A percentile compares a stretch with the other conserved stretches of the same genome.
Evolutionary conservation across 139 green algal species (phyloP).

Genomic region (Nannochloris sp.): DNA sequence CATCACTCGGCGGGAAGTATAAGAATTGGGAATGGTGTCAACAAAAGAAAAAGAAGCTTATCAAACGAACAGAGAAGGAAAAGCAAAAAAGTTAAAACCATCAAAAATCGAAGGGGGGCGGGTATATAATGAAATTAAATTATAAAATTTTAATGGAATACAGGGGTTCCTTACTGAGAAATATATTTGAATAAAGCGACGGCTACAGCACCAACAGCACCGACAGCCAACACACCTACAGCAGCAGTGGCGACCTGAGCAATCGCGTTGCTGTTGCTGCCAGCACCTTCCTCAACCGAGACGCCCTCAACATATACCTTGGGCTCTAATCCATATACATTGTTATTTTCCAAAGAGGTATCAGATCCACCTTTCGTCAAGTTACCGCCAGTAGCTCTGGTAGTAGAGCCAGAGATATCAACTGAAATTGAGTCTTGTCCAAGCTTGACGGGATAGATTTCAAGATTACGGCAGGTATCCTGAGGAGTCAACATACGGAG

Average conservation of each 20-base stretch:
- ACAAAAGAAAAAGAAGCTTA: too few relatives aligned
- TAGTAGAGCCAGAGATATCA: slow-evolving; percentile 36
- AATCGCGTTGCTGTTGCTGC: slow-evolving; percentile 13
- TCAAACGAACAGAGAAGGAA: too few relatives aligned
- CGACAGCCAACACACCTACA: slow-evolving; percentile 11
- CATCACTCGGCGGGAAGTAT: too few relatives aligned
- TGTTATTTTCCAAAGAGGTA: slow-evolving; percentile 89
- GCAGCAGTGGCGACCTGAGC: slow-evolving; percentile 13
- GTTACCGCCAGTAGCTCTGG: neutral
- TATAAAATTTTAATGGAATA: too few relatives aligned
- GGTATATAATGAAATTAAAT: too few relatives aligned
- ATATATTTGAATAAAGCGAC: slow-evolving; percentile 11
- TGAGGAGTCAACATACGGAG: slow-evolving; percentile 73
- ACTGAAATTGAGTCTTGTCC: slow-evolving; percentile 61
- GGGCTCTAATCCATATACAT: slow-evolving; percentile 83
- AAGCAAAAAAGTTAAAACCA: too few relatives aligned
- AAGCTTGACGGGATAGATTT: slow-evolving; percentile 82
- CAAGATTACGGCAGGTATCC: slow-evolving; percentile 46
- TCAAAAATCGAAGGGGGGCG: too few relatives aligned
- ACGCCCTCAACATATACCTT: slow-evolving; percentile 80
- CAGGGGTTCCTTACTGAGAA: neutral
- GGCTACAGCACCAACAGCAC: neutral
- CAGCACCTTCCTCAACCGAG: neutral
- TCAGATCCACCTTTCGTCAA: slow-evolving; percentile 52
- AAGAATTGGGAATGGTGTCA: too few relatives aligned